Evolutionary conservation across 805 yeast species (phyloP), one percentile per base, ranked within the genome.

Genomic region (Saccharomycopsis sp.): DNA sequence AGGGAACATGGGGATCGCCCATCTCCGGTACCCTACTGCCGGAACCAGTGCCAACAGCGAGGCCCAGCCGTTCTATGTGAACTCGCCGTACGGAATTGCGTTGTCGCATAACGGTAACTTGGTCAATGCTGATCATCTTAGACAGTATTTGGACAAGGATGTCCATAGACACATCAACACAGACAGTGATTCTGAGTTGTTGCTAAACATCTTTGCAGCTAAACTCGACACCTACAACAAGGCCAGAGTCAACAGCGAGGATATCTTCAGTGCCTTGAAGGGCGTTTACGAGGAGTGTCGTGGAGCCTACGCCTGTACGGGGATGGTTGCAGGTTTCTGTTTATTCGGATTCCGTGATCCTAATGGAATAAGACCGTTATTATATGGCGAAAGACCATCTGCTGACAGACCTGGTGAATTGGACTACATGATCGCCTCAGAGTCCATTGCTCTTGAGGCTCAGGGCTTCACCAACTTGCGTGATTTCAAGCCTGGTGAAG

Each of bases 61-160:
- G 75, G 99, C 99, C 2, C 99, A 94, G 75, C 99, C 99, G 3
- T 94, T 94, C 69, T 94, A 94, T 69, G 99, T 94, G 64, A 94
- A 94, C 75, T 84, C 97, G 51, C 99, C 99, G 1, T 94, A 91
- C 68, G 99, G 99, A 59, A 86, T 94, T 62, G 82, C 88, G 52
- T 70, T 94, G 70, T 83, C 93, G 57, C 99, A 94, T 73, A 93
- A 94, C 71, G 99, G 99, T 68, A 94, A 94, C 72, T 78, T 94
- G 67, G 96, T 93, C 62, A 94, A 94, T 72, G 88, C 94, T 3
- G 81, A 77, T 14, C 87, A 87, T 59, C 79, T 94, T 67, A 81
- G 84, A 66, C 77, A 82, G 65, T 87, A 87, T 69, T 79, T 94
- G 75, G 99, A 94, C 71, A 96, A 90, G 71, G 89, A 80, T 53